Percentiles rank a stretch among this genome's conserved stretches.
Conservation (phyloP, 805 yeast genomes). For the Saccharomycopsis synnaedendra region DNA sequence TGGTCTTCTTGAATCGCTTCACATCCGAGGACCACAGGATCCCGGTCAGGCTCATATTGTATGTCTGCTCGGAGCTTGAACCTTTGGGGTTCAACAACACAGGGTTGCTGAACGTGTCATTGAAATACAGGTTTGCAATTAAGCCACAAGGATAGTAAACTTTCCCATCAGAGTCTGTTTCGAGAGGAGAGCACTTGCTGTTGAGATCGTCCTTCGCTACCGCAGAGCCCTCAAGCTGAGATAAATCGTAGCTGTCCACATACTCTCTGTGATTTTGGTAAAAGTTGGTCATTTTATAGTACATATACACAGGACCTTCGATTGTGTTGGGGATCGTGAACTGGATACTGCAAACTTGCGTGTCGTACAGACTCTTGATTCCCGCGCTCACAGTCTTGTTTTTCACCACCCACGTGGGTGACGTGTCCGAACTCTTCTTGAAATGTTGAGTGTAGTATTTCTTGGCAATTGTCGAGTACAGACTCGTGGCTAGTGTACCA, state of each 20-base stretch:
- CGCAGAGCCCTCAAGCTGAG: conserved; percentile 72
- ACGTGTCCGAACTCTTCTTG: conserved; percentile 22
- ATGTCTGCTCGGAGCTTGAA: conserved; percentile 26
- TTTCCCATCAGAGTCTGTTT: conserved; percentile 10
- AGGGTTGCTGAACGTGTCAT: conserved; percentile 56
- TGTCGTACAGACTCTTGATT: conserved; percentile 19
- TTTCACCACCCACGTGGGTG: conserved; percentile 48
- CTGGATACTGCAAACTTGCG: conserved; percentile 48
- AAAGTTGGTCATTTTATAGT: conserved; percentile 82
- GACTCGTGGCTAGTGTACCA: conserved; percentile 32
- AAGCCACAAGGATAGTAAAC: conserved; percentile 67
- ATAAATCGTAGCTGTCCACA: conserved; percentile 73
- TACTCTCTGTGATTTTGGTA: conserved; percentile 93
- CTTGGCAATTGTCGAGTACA: conserved; percentile 42
- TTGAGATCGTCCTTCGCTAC: conserved; percentile 39
- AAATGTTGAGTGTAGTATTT: conserved; percentile 54
- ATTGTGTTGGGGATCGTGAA: conserved; percentile 65
- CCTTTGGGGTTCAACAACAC: conserved; percentile 20
- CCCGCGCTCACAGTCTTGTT: conserved; percentile 23
- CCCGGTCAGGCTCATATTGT: conserved; percentile 35
- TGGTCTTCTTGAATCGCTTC: conserved; percentile 50
- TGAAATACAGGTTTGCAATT: conserved; percentile 70
- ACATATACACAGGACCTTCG: conserved; percentile 60
- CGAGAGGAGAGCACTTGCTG: conserved; percentile 27
- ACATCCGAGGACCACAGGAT: conserved; percentile 69